Evolutionary conservation across 148 eudicot species (phyloP).

Genomic region (Rhododendron mucronatum): DNA sequence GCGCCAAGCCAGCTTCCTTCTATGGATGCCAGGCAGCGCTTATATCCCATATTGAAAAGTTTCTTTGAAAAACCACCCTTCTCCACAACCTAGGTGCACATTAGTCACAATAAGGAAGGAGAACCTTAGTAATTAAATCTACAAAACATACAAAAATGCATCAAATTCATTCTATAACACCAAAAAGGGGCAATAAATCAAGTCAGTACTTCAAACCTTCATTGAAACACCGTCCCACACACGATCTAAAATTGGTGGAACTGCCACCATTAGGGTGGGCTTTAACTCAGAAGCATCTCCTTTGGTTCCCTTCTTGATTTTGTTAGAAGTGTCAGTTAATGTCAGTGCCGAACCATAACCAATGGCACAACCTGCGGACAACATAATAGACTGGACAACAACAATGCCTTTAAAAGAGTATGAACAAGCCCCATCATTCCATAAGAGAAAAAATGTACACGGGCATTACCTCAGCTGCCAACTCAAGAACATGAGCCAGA

Average conservation of each 20-base stretch:
- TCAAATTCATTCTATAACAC: background rate
- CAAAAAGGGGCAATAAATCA: background rate
- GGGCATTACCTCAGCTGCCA: conserved; percentile 86
- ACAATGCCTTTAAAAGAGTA: conserved; percentile 13
- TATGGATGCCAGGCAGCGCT: conserved; percentile 69
- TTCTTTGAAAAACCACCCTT: conserved; percentile 62
- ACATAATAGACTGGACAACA: conserved; percentile 70
- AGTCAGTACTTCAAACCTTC: conserved; percentile 47
- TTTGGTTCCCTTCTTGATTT: conserved; percentile 89
- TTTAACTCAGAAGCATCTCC: conserved; percentile 78
- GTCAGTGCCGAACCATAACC: conserved; percentile 91
- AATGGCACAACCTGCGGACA: conserved; percentile 66
- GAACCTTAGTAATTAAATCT: background rate
- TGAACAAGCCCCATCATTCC: background rate
- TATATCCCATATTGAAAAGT: conserved; percentile 66
- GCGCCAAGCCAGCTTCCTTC: conserved; percentile 97
- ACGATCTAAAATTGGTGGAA: conserved; percentile 95
- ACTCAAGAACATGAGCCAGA: conserved; percentile 89
- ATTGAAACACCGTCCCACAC: conserved; percentile 87
- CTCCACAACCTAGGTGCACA: conserved; percentile 62
- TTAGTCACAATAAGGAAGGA: background rate
- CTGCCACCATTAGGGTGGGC: conserved; percentile 93
- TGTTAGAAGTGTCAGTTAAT: conserved; percentile 86
- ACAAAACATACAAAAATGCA: background rate
- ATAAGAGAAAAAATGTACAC: background rate